Base-by-base conservation (phyloP, 2,329 filamentous ascomycete species). In the Ophiognomonia clavigignenti-juglandacearum region DNA sequence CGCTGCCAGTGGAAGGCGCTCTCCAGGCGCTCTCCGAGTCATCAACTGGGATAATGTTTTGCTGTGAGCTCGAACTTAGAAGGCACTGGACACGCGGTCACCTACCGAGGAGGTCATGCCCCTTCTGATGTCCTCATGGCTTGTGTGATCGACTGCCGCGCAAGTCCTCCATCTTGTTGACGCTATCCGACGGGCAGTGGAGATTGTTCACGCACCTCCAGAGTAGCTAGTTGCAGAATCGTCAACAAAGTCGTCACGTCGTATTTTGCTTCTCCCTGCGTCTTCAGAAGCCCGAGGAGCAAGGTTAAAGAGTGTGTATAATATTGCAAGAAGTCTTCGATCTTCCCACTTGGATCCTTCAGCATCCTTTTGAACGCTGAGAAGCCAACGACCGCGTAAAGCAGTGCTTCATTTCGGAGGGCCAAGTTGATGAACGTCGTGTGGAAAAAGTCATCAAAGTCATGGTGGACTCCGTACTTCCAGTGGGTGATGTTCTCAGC, bases 151-250 rank as follows among this genome's bases (percentile, higher is more conserved):
- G n/a, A n/a, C n/a, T n/a, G n/a, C n/a, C n/a, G n/a, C n/a, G n/a
- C n/a, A n/a, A n/a, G n/a, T n/a, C n/a, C n/a, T n/a, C n/a, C n/a
- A n/a, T n/a, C n/a, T n/a, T n/a, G n/a, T n/a, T n/a, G n/a, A n/a
- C n/a, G n/a, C n/a, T n/a, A n/a, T n/a, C n/a, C n/a, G n/a, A n/a
- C n/a, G n/a, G n/a, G n/a, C n/a, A n/a, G n/a, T n/a, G n/a, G n/a
- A n/a, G n/a, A n/a, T n/a, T n/a, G n/a, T n/a, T n/a, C n/a, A 42
- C 62, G 53, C 46, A 95, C 90, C 79, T 98, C 93, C 47, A 96
- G 93, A 3, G 88, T 95, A 46, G 91, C 90, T 41, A 97, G 77
- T 59, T 97, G 91, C 35, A 98, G 70, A 18, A 97, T 91, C 0
- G 92, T 95, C 50, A 96, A 64, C 26, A 97, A 72, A 0, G 85